Percentiles rank a stretch among this genome's conserved stretches.
Evolutionary conservation across 1,284 basidiomycete species (phyloP).

Genomic region (Microbotryomycetes sp.): DNA sequence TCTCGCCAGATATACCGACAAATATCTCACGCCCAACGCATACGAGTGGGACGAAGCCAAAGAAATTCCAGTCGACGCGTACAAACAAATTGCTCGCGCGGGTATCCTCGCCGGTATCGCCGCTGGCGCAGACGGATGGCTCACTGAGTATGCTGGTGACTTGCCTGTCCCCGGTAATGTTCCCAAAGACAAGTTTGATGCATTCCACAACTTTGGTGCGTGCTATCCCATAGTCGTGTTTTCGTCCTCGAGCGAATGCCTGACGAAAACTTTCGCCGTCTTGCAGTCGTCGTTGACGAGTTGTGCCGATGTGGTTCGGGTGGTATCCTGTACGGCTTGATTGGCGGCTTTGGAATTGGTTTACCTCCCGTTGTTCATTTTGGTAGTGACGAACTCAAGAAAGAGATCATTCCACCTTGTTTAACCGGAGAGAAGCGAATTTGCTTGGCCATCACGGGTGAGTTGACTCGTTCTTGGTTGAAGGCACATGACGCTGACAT

Average conservation of each 20-base stretch:
- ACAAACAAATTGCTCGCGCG: constrained; percentile 37
- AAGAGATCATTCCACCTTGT: constrained; percentile 42
- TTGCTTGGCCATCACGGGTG: constrained; percentile 42
- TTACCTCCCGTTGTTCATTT: constrained; percentile 41
- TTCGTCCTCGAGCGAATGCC: not conserved
- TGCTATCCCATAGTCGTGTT: not conserved
- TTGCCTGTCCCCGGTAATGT: constrained; percentile 42
- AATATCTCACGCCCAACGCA: constrained; percentile 31
- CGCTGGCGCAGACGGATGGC: constrained; percentile 18
- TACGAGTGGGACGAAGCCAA: constrained; percentile 32
- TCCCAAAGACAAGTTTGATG: constrained; percentile 40
- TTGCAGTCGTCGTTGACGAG: constrained; percentile 24
- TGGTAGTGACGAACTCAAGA: constrained; percentile 42
- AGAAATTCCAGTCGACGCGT: constrained; percentile 32
- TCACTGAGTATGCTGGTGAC: constrained; percentile 29
- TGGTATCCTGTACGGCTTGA: constrained; percentile 36
- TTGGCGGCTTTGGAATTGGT: constrained; percentile 45
- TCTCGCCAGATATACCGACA: constrained; percentile 8
- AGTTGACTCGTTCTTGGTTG: not conserved
- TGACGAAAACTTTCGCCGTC: constrained; percentile 25
- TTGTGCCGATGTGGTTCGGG: constrained; percentile 28
- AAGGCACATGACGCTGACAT: not conserved
- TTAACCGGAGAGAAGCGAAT: constrained; percentile 46
- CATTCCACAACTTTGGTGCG: constrained; percentile 34
- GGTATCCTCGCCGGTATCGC: constrained; percentile 30